Evolutionary conservation across 768 basidiomycete species (phyloP).

Genomic region (Brasilioporus rufonigricans): DNA sequence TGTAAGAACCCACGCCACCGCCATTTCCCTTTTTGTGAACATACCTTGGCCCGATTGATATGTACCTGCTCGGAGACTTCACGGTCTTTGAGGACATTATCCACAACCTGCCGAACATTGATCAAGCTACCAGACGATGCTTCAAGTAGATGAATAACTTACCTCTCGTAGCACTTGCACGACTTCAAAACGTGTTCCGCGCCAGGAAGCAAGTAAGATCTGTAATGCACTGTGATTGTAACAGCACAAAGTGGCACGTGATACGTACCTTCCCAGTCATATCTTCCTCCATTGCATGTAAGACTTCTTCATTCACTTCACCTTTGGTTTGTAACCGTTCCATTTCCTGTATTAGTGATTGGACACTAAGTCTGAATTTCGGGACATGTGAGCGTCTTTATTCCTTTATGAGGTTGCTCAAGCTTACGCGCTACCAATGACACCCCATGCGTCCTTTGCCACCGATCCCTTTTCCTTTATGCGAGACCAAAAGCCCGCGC

Average conservation of each 20-base stretch:
- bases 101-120: constrained; percentile 53
- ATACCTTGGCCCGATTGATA: constrained; percentile 81
- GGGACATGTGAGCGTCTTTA: constrained; percentile 57
- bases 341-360: constrained; percentile 63
- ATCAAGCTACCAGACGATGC: constrained; percentile 4
- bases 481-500: constrained; percentile 88
- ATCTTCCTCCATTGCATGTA: constrained; percentile 86
- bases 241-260: neutral
- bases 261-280: constrained; percentile 78
- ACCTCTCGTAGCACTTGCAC: constrained; percentile 83
- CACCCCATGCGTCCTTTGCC: constrained; percentile 96
- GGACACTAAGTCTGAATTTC: constrained; percentile 24
- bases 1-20: neutral
- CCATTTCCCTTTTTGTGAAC: constrained; percentile 7
- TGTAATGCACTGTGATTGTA: constrained; percentile 22
- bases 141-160: neutral
- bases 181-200: constrained; percentile 94
- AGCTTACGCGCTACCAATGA: constrained; percentile 90
- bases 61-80: constrained; percentile 68
- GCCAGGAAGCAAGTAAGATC: constrained; percentile 97
- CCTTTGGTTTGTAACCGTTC: constrained; percentile 86
- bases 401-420: constrained; percentile 29
- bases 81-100: constrained; percentile 81
- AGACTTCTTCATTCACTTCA: constrained; percentile 82
- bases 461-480: constrained; percentile 92